Percentiles rank a stretch among this genome's conserved stretches.
phyloP scores from a whole-genome alignment of 2,329 filamentous ascomycete species.

The Remersonia thermophila region DNA sequence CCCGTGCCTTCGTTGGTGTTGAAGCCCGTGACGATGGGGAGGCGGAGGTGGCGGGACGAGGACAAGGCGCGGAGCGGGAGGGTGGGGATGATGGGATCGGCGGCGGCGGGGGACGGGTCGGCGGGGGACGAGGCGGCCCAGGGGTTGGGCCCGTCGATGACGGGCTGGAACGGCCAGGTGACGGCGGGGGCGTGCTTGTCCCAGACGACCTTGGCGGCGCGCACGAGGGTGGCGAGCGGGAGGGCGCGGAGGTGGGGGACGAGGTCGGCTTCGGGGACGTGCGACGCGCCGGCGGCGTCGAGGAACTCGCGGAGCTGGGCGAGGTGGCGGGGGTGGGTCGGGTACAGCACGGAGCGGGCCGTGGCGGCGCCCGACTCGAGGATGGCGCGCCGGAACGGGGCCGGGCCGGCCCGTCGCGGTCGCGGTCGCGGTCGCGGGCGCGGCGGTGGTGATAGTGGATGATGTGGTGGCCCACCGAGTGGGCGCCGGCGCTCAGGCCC shows the following conservation, averaged over 20 bases:
- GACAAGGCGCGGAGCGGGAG: slow-evolving; percentile 49
- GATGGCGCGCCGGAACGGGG: slow-evolving; percentile 40
- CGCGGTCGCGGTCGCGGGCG: too few species aligned
- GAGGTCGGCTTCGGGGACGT: slow-evolving; percentile 34
- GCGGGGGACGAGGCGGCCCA: slow-evolving; percentile 7
- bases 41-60: slow-evolving; percentile 37
- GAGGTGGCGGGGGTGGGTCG: slow-evolving; percentile 44
- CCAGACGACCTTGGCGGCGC: slow-evolving; percentile 34
- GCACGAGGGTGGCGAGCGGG: slow-evolving; percentile 25
- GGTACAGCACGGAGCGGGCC: slow-evolving; percentile 39
- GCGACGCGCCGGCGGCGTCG: slow-evolving; percentile 35
- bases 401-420: slow-evolving; percentile 26
- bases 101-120: not conserved
- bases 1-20: slow-evolving; percentile 56
- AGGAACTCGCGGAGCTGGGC: slow-evolving; percentile 45
- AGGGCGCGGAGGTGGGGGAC: slow-evolving; percentile 38
- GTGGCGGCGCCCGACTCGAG: slow-evolving; percentile 46
- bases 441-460: slow-evolving; percentile 35
- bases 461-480: slow-evolving; percentile 58
- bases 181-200: slow-evolving; percentile 29
- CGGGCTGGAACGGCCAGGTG: slow-evolving; percentile 56
- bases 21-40: slow-evolving; percentile 58
- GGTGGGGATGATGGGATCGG: slow-evolving; percentile 38
- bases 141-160: slow-evolving; percentile 41
- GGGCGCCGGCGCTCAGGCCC: slow-evolving; percentile 50